Base-by-base conservation (phyloP, 257 asterid species). In the Gentiana dahurica region DNA sequence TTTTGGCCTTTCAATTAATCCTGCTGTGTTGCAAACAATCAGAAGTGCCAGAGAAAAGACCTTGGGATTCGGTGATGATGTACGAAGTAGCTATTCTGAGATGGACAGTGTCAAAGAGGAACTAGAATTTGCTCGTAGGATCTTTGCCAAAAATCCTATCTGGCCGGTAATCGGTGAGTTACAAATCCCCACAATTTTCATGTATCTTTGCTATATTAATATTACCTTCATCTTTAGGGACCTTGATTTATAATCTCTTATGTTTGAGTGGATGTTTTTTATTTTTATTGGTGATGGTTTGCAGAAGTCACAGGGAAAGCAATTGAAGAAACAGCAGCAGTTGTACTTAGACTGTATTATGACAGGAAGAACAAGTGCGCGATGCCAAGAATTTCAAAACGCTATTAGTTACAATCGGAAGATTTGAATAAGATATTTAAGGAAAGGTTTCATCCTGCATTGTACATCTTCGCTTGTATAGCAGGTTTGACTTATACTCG, bases 101-200 rank as follows among this genome's bases (percentile, higher is more conserved):
- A 81, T 91, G 85, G 86, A 75, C 41, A 59, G 76, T 55, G 88
- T 87, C 12, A 82, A 60, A 69, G 66, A 64, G 51, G 98, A 91
- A 64, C 70, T 91, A 74, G 96, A 77, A 69, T 85, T 63, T 24
- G 89, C 98, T 12, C 75, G 78, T 24, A 83, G 58, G 43, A 75
- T 87, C 8, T 91, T 87, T 65, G 89, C 77, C 2, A 81, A 77
- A 48, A 91, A 87, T 70, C 98, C 98, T 51, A 61, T 68, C 32
- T 91, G 98, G 98, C 98, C 96, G 2, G 98, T 91, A n/a, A 85
- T 87, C 34, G 98, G 98, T 90, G 71, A 77, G 89, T 71, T 12
- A 10, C 2, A 32, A 33, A 6, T 45, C 4, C 13, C 12, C 9
- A 41, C 6, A 10, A 41, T 3, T 41, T 41, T 1, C 10, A 10